These are phyloP conservation scores for Yamadazyma jaroonii DNA, from an alignment of 1,139 yeast species.

Conservation along the genomic window DNA sequence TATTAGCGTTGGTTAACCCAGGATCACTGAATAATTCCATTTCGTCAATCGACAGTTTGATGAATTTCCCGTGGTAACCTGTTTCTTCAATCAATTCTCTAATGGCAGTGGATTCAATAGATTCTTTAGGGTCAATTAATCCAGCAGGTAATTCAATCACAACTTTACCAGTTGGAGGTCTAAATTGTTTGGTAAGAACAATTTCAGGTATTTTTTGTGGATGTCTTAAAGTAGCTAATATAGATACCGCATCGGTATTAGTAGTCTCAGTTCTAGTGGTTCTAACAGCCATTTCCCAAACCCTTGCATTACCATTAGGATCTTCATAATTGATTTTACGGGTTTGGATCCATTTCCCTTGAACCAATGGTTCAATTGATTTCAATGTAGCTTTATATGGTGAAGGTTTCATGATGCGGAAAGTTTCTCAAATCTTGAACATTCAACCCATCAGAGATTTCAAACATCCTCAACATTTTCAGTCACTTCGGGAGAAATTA, in stretches of 20 bases:
- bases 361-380: constrained; percentile 26
- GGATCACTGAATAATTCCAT: constrained; percentile 77
- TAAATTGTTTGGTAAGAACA: constrained; percentile 79
- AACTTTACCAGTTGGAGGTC: constrained; percentile 88
- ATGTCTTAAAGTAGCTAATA: constrained; percentile 64
- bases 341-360: constrained; percentile 48
- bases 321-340: constrained; percentile 64
- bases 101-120: constrained; percentile 74
- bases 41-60: constrained; percentile 45
- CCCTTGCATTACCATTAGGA: constrained; percentile 62
- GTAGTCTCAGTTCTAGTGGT: constrained; percentile 69
- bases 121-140: constrained; percentile 78
- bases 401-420: constrained; percentile 21
- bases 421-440: not conserved
- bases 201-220: constrained; percentile 20
- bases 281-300: constrained; percentile 92
- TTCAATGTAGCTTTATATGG: constrained; percentile 35
- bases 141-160: constrained; percentile 97
- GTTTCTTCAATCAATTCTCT: constrained; percentile 91
- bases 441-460: no score
- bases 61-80: constrained; percentile 71
- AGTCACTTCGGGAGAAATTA: no score
- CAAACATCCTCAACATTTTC: no score
- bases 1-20: constrained; percentile 88
- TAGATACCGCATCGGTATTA: constrained; percentile 84